Evolutionary conservation across 176 grass and related monocot species (phyloP).

Genomic region (Guadua angustifolia): DNA sequence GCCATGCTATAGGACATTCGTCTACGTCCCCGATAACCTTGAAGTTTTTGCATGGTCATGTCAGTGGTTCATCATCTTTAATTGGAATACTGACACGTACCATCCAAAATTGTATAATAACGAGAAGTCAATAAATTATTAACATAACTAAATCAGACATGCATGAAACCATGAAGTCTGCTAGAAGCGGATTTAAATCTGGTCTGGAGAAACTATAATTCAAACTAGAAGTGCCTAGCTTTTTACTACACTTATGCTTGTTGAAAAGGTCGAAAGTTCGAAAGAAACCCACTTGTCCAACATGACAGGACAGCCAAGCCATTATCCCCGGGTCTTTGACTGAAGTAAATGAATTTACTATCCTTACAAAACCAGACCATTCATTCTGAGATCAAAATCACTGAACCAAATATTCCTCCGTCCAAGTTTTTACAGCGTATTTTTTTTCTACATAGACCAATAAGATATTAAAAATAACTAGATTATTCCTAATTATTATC

Average conservation of each 20-base stretch:
- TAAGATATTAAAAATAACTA: too few relatives aligned
- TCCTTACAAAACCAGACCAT: neutral
- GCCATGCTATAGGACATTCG: too few relatives aligned
- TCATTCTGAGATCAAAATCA: neutral
- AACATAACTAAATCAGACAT: conserved; percentile 14
- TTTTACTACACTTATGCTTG: neutral
- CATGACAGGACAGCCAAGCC: neutral
- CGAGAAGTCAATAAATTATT: too few relatives aligned
- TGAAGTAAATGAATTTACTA: neutral
- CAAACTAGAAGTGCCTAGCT: neutral
- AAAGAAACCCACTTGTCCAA: neutral
- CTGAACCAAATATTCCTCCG: neutral
- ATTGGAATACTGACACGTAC: too few relatives aligned
- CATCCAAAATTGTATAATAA: too few relatives aligned
- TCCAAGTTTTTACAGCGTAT: too few relatives aligned
- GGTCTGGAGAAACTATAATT: neutral
- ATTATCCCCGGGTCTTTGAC: neutral
- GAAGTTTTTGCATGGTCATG: too few relatives aligned
- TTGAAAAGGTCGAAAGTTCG: neutral
- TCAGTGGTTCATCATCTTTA: too few relatives aligned
- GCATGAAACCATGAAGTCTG: neutral
- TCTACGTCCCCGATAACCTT: too few relatives aligned
- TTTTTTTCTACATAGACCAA: too few relatives aligned
- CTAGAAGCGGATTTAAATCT: neutral
- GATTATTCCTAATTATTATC: too few relatives aligned